Evolutionary conservation across 148 eudicot genomes (phyloP).

Genomic region (Simmondsia chinensis): DNA sequence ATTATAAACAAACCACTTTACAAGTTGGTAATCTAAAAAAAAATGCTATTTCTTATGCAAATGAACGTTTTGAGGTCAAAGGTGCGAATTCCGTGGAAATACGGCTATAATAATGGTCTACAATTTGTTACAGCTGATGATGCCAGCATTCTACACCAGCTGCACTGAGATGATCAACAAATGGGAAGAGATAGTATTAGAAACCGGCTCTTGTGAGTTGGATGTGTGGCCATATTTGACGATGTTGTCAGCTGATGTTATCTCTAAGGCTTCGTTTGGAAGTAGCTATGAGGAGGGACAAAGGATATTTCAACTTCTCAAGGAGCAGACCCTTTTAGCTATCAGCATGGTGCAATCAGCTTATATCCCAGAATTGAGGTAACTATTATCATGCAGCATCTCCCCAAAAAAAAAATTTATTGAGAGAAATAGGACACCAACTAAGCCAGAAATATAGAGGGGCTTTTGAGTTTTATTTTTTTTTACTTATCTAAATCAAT

Average conservation of each 20-base stretch:
- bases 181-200: slow-evolving; percentile 3
- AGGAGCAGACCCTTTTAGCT: slow-evolving; percentile 1
- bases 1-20: no score
- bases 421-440: no score
- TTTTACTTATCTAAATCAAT: no score
- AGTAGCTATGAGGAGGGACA: slow-evolving; percentile 1
- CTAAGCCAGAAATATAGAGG: no score
- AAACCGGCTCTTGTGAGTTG: background rate
- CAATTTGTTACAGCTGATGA: slow-evolving; percentile 5
- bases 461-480: no score
- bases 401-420: no score
- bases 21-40: no score
- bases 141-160: slow-evolving; percentile 4
- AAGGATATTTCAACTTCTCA: slow-evolving; percentile 2
- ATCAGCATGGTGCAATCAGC: background rate
- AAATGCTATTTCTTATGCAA: background rate
- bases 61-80: background rate
- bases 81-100: no score
- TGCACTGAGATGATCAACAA: background rate
- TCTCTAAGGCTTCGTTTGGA: slow-evolving; percentile 7
- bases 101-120: no score
- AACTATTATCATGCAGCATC: no score
- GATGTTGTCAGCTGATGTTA: slow-evolving; percentile 2
- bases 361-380: slow-evolving; percentile 6
- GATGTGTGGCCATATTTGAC: slow-evolving; percentile 8